Percentiles rank a stretch among this genome's conserved stretches.
These are phyloP conservation scores for Solanum pinnatisectum DNA, from an alignment of 257 asterid genomes.

Conservation along the genomic window DNA sequence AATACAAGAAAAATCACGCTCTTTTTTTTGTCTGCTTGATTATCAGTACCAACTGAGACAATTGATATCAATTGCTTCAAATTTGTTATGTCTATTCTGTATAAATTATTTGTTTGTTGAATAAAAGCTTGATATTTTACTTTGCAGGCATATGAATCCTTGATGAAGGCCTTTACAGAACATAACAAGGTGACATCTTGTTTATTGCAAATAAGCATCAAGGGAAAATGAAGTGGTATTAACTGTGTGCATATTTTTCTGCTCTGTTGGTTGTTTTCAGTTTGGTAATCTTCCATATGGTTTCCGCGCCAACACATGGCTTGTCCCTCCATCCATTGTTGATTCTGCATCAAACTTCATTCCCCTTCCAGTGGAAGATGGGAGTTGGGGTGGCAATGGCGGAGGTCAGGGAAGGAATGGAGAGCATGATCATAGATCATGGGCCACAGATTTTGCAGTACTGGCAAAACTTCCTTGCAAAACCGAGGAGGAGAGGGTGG, in stretches of 20 bases:
- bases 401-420: conserved; percentile 89
- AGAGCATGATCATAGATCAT: conserved; percentile 71
- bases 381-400: conserved; percentile 89
- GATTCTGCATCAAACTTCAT: conserved; percentile 43
- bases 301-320: conserved; percentile 98
- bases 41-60: background rate
- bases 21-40: background rate
- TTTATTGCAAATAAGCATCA: conserved; percentile 16
- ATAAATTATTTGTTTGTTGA: background rate
- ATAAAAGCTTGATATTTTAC: conserved; percentile 3
- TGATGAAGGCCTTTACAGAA: conserved; percentile 83
- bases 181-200: conserved; percentile 73
- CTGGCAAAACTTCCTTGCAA: conserved; percentile 82
- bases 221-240: conserved; percentile 18
- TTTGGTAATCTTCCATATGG: conserved; percentile 98
- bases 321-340: conserved; percentile 60
- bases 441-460: conserved; percentile 83
- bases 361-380: conserved; percentile 80
- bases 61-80: background rate
- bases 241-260: background rate
- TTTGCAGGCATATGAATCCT: conserved; percentile 84
- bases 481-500: conserved; percentile 93
- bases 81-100: background rate
- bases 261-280: conserved; percentile 36
- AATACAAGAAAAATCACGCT: background rate